Conservation (phyloP, 352 stramenopile species). For the Globisporangium ultimum region DNA sequence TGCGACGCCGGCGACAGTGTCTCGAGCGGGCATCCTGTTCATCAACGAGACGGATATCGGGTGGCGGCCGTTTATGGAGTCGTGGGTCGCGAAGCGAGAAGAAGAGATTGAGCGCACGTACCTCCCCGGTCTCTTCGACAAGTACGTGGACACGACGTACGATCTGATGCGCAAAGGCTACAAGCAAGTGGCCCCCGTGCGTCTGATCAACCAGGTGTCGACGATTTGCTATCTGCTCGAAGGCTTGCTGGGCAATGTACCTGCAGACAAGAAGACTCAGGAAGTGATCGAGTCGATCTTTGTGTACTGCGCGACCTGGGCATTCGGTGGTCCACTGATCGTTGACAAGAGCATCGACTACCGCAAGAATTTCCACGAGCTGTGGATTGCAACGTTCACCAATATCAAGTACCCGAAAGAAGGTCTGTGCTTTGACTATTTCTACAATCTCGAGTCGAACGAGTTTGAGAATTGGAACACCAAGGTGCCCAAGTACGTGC, state of each 20-base stretch:
- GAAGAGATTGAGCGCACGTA: constrained; percentile 91
- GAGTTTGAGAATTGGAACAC: constrained; percentile 93
- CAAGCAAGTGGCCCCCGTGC: constrained; percentile 93
- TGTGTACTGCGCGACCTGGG: constrained; percentile 95
- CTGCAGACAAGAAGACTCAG: constrained; percentile 88
- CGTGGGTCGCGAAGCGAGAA: constrained; percentile 91
- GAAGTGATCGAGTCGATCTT: constrained; percentile 96
- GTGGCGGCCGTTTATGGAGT: constrained; percentile 96
- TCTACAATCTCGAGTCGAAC: constrained; percentile 92
- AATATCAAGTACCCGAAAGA: constrained; percentile 95
- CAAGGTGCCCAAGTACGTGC: constrained; percentile 90
- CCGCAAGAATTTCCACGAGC: constrained; percentile 87
- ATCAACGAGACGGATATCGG: constrained; percentile 92
- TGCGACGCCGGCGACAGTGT: constrained; percentile 82
- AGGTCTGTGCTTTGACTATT: constrained; percentile 96
- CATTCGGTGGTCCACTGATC: constrained; percentile 94
- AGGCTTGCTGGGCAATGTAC: constrained; percentile 83
- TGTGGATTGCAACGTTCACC: constrained; percentile 78
- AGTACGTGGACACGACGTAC: constrained; percentile 94
- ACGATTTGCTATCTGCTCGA: constrained; percentile 97
- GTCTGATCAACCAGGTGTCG: constrained; percentile 95
- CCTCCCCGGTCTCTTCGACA: constrained; percentile 93
- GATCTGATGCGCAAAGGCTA: constrained; percentile 94
- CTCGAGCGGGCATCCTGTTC: constrained; percentile 83
- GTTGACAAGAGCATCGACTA: constrained; percentile 91